Evolutionary conservation across 148 eudicot genomes (phyloP), one percentile per base, ranked within the genome.

Genomic region (Rhododendron molle): DNA sequence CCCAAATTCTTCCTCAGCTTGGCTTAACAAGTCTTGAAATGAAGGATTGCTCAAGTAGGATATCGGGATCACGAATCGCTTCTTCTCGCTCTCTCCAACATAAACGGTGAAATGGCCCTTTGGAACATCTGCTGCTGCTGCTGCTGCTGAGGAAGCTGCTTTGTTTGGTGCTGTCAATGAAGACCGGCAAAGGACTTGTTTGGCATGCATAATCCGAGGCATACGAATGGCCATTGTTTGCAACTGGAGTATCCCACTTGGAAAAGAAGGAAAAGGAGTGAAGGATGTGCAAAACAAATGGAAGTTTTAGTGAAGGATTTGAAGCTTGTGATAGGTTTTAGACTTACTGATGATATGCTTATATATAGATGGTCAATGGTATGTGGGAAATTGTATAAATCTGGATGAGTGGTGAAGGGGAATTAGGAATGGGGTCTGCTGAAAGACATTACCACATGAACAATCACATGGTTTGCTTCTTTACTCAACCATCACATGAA

Each of bases 131-230:
- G 32, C 32, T 32, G 32, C 32, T 32, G 32, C 1, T 32, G 32
- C 32, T 32, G 32, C 32, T 32, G 1, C 1, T 32, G 32, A 32
- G 32, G 77, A 73, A 2, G 49, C 69, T 54, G 71, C 26, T 44
- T 60, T 74, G 36, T 65, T 56, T 79, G 81, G 56, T 28, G 14
- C 16, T 30, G 36, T 10, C 18, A 30, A 71, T 44, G 44, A 74
- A 83, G 81, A 67, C 40, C 72, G 40, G 7, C 83, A 54, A 26
- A 79, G 56, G 52, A 28, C 34, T 26, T 79, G 60, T 8, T 79
- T 79, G 20, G 58, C 58, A 47, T 13, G 60, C 49, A 71, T 36
- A 49, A 85, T 69, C 21, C n/a, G 80, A 49, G 84, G 88, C 78
- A 86, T 43, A 7, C 18, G 71, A 43, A 54, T 73, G 26, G 43